Conservation (phyloP, 202 grass and related monocot genomes). For the Zizania palustris region DNA sequence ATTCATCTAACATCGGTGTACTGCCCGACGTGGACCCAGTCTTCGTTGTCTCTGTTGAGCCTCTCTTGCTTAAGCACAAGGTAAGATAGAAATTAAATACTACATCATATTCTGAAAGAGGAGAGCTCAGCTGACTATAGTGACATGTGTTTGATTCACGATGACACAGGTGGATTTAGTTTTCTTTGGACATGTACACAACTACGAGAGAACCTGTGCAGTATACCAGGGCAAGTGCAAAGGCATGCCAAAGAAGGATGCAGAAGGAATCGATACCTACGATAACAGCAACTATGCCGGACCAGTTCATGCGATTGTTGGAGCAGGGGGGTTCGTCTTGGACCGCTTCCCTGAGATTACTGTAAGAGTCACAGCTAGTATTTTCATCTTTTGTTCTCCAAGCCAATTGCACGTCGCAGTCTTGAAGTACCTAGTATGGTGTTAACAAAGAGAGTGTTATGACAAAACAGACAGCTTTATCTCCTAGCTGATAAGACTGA, state of each 20-base stretch:
- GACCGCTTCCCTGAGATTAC: constrained; percentile 61
- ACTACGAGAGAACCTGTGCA: constrained; percentile 85
- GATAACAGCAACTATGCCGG: constrained; percentile 74
- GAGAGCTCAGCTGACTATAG: background rate
- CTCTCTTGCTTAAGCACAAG: constrained; percentile 62
- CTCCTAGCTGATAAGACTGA: background rate
- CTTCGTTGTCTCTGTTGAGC: constrained; percentile 66
- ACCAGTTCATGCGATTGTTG: constrained; percentile 72
- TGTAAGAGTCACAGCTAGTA: constrained; percentile 33
- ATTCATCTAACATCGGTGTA: constrained; percentile 58
- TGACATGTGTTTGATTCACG: constrained; percentile 20
- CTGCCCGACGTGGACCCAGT: constrained; percentile 49
- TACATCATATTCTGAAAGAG: background rate
- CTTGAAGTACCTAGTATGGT: background rate
- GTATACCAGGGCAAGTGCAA: constrained; percentile 58
- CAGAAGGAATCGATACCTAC: constrained; percentile 68
- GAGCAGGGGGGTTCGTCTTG: constrained; percentile 69
- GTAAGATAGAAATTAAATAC: constrained; percentile 28
- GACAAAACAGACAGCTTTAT: background rate
- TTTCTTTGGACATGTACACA: constrained; percentile 88
- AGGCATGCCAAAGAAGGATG: constrained; percentile 62
- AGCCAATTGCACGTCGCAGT: background rate
- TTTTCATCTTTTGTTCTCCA: constrained; percentile 6
- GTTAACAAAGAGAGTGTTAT: constrained; percentile 12
- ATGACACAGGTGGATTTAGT: constrained; percentile 79